Evolutionary conservation across 495 filamentous ascomycete genomes (phyloP).

Genomic region (Penicillium daleae): DNA sequence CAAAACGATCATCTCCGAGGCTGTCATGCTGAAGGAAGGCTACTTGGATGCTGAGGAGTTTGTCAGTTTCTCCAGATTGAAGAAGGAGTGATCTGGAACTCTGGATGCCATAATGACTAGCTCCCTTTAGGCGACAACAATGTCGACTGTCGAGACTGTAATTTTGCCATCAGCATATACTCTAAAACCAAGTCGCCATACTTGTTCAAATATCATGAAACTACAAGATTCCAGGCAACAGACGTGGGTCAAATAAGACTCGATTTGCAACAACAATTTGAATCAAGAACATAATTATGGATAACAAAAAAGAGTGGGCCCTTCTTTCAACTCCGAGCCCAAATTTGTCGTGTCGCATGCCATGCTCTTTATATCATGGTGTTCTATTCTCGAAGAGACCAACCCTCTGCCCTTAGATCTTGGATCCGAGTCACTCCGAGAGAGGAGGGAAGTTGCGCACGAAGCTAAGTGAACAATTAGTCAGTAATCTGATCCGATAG

Average conservation of each 20-base stretch:
- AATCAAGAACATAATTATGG: not conserved
- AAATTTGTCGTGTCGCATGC: constrained; percentile 12
- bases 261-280: not conserved
- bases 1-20: too few relatives aligned
- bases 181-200: not conserved
- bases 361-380: not conserved
- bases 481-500: constrained; percentile 5
- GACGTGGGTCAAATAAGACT: not conserved
- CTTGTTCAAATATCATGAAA: not conserved
- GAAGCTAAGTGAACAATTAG: constrained; percentile 33
- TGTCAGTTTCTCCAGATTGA: not conserved
- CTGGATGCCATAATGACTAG: not conserved
- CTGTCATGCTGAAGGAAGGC: too few relatives aligned
- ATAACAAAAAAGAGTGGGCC: constrained; percentile 5
- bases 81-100: not conserved
- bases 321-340: not conserved
- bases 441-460: constrained; percentile 49
- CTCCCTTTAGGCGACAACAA: not conserved
- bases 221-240: not conserved
- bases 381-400: not conserved
- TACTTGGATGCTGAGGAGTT: too few relatives aligned
- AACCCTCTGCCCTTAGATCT: constrained; percentile 14
- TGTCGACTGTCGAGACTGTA: not conserved
- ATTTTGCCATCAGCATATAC: not conserved
- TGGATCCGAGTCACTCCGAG: constrained; percentile 43